Base-by-base conservation (phyloP, 2,329 filamentous ascomycete species). In the Berkeleyomyces basicola region DNA sequence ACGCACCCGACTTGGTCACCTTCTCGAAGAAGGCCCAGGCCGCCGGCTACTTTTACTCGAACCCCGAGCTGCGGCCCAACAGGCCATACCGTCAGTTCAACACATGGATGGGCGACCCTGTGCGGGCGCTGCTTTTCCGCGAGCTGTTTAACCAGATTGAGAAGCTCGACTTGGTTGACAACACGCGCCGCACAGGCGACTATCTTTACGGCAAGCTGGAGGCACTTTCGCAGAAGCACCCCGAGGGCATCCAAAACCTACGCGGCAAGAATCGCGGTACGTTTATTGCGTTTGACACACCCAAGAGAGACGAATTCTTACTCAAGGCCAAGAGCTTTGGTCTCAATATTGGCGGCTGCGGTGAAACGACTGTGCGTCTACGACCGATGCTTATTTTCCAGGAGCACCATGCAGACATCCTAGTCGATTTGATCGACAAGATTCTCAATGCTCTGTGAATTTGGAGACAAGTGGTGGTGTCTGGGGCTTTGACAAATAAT, bases 101-200 rank as follows among this genome's bases (percentile, higher is more conserved):
- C 80, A 96, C 90, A 58, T 96, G 90, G 90, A 95, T 96, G 86
- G 90, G 90, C 69, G 90, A 96, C 76, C 90, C 90, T 14, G 85
- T 87, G 11, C 85, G 89, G 65, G 89, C 87, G 14, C 77, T 96
- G 65, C 80, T 96, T 67, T 95, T 95, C 85, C 23, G 23, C 23
- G 84, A 83, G 67, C 89, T 92, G 72, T 83, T 90, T 70, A 74
- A 86, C 65, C 88, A 91, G 73, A 86, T 92, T 65, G 78, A 90
- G 74, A 78, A 83, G 60, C 78, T 88, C 63, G 82, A 86, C 69
- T 80, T 96, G n/a, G 88, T 96, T 59, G 78, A 82, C 70, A 80
- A 90, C 74, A 95, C 91, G 1, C 82, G 84, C 10, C 74, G 75
- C 51, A 84, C 85, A 3, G 88, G 88, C 61, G 80, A 81, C 39